Percentiles rank a stretch among this genome's conserved stretches.
phyloP scores from a whole-genome alignment of 2,329 filamentous ascomycete genomes.

The Hypomyces perniciosus region DNA sequence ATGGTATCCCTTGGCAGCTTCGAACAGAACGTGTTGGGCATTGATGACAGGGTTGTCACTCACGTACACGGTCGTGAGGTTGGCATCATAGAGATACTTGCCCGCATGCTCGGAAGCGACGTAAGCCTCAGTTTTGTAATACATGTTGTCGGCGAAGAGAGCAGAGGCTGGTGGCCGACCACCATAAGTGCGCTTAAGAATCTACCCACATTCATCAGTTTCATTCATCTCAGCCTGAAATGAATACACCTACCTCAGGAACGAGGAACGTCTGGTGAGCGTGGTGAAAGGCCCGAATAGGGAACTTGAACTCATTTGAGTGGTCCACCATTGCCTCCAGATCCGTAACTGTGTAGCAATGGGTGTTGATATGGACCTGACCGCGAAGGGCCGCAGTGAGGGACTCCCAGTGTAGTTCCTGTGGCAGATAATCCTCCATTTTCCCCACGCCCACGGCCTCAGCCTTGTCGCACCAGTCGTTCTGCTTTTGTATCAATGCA shows the following conservation, averaged over 20 bases:
- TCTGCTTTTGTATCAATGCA: constrained; percentile 50
- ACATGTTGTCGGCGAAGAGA: constrained; percentile 68
- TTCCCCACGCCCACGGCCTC: constrained; percentile 42
- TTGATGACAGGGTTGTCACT: constrained; percentile 66
- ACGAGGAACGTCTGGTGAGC: constrained; percentile 62
- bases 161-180: constrained; percentile 49
- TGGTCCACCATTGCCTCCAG: constrained; percentile 64
- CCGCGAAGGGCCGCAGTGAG: constrained; percentile 58
- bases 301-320: constrained; percentile 65
- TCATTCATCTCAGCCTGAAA: neutral
- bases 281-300: constrained; percentile 62
- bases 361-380: constrained; percentile 63
- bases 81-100: constrained; percentile 59
- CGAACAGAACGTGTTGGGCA: constrained; percentile 63
- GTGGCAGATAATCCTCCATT: constrained; percentile 53
- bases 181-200: constrained; percentile 52
- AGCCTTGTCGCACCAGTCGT: constrained; percentile 62
- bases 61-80: constrained; percentile 62
- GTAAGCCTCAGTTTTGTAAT: constrained; percentile 64
- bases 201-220: constrained; percentile 24
- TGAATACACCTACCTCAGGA: constrained; percentile 45
- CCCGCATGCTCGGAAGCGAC: constrained; percentile 60
- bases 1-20: constrained; percentile 53
- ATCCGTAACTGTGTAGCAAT: constrained; percentile 66
- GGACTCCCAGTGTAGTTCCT: constrained; percentile 58